phyloP scores from a whole-genome alignment of 106 monocot genomes.

The Dioscorea alata region DNA sequence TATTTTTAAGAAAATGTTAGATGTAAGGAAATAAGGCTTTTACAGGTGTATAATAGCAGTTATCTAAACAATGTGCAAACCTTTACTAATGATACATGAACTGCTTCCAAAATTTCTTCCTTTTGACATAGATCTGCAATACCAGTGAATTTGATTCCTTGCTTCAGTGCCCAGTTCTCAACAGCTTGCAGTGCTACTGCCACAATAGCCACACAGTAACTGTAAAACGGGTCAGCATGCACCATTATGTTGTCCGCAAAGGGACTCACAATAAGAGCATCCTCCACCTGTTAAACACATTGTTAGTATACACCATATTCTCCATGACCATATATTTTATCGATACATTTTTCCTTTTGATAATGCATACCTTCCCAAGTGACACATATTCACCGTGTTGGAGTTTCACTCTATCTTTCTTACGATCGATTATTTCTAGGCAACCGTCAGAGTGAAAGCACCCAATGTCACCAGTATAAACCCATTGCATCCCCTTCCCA shows the following conservation, averaged over 20 bases:
- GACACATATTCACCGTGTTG: constrained; percentile 98
- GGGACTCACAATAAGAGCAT: constrained; percentile 64
- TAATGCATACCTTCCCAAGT: constrained; percentile 66
- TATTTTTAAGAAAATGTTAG: no score
- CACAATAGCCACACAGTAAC: constrained; percentile 75
- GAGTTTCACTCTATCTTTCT: constrained; percentile 97
- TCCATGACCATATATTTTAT: no score
- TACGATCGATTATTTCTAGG: constrained; percentile 91
- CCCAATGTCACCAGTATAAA: constrained; percentile 89
- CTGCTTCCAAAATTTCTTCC: constrained; percentile 69
- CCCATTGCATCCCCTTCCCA: constrained; percentile 84
- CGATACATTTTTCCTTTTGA: not conserved
- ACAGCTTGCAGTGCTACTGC: constrained; percentile 39
- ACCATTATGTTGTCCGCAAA: constrained; percentile 98
- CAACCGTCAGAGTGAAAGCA: constrained; percentile 69
- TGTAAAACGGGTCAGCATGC: constrained; percentile 82
- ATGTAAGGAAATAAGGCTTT: no score
- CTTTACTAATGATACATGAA: constrained; percentile 67
- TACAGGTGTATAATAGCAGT: no score
- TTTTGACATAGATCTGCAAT: constrained; percentile 70
- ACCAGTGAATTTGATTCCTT: constrained; percentile 46
- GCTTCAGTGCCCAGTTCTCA: constrained; percentile 71
- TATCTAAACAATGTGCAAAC: constrained; percentile 23
- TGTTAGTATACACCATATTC: no score
- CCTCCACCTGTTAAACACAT: constrained; percentile 58